Evolutionary conservation across 148 eudicot genomes (phyloP), one percentile per base, ranked within the genome.

Genomic region (Agrostemma githago): DNA sequence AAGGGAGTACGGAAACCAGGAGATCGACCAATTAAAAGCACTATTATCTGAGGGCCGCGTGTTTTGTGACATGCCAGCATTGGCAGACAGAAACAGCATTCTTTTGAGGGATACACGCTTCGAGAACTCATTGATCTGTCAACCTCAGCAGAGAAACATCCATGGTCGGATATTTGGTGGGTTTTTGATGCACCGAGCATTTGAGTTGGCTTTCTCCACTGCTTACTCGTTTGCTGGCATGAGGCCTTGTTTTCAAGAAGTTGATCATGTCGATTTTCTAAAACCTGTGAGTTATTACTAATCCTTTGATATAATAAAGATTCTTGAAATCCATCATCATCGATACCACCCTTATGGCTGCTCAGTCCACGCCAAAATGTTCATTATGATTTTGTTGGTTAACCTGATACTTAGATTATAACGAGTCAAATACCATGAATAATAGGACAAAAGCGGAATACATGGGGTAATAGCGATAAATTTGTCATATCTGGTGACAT

Each of bases 151-250:
- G 76, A 87, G 99, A 85, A 95, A 95, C 73, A 87, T 92, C 59
- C 98, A 95, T 78, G 99, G 99, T 48, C 84, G 99, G 60, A 95
- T 95, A 48, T 95, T 95, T 83, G 99, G 99, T 72, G 99, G 99
- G 16, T 92, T 95, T 82, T 82, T 95, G 75, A 95, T 95, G 99
- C 99, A 87, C 78, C 82, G 97, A 76, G 99, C 99, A 57, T 95
- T 90, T 72, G 99, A 95, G 73, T 82, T 95, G 68, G 99, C 97
- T 53, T 95, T 90, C 78, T 86, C 99, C 64, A 92, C 97, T 0
- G 90, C 94, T 67, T 95, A 95, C 82, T 83, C 87, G 71, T 95
- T 95, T 77, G 97, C 99, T 71, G 99, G 99, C 26, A 73, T 77
- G 76, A 88, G 86, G 83, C 97, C 99, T 15, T 81, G 81, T 74